A percentile compares a stretch with the other conserved stretches of the same genome.
These are phyloP conservation scores for Davidsoniella virescens DNA, from an alignment of 2,329 filamentous ascomycete genomes.

Conservation along the genomic window DNA sequence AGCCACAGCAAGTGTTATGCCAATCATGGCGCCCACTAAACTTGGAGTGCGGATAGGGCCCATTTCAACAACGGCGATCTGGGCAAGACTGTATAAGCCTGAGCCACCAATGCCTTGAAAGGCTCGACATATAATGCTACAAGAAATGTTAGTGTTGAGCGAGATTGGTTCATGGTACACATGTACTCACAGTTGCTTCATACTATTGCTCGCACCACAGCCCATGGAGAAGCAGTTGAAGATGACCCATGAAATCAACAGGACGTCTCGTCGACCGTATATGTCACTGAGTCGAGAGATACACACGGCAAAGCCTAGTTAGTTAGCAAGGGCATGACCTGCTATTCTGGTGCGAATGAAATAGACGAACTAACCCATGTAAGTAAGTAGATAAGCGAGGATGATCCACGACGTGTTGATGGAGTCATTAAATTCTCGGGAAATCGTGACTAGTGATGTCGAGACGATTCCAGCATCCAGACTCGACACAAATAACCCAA, in stretches of 20 bases:
- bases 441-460: slow-evolving; percentile 40
- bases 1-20: slow-evolving; percentile 37
- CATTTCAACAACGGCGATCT: slow-evolving; percentile 40
- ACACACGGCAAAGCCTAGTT: slow-evolving; percentile 36
- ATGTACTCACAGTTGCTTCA: slow-evolving; percentile 32
- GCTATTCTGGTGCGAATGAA: background rate
- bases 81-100: slow-evolving; percentile 43
- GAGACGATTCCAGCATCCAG: slow-evolving; percentile 42
- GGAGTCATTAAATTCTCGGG: slow-evolving; percentile 33
- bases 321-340: background rate
- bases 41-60: slow-evolving; percentile 36
- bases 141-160: background rate
- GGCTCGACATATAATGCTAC: slow-evolving; percentile 39
- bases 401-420: slow-evolving; percentile 38
- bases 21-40: slow-evolving; percentile 37
- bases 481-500: slow-evolving; percentile 39
- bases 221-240: slow-evolving; percentile 40
- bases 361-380: slow-evolving; percentile 28
- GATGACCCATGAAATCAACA: slow-evolving; percentile 34
- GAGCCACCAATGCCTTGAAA: slow-evolving; percentile 46
- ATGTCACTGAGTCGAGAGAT: slow-evolving; percentile 45
- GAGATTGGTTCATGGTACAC: no score
- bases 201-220: slow-evolving; percentile 32
- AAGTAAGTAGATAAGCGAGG: slow-evolving; percentile 38
- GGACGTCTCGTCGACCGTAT: slow-evolving; percentile 35